A percentile compares a stretch with the other conserved stretches of the same genome.
phyloP scores from a whole-genome alignment of 129 eudicot species.

The Saussurea involucrata region DNA sequence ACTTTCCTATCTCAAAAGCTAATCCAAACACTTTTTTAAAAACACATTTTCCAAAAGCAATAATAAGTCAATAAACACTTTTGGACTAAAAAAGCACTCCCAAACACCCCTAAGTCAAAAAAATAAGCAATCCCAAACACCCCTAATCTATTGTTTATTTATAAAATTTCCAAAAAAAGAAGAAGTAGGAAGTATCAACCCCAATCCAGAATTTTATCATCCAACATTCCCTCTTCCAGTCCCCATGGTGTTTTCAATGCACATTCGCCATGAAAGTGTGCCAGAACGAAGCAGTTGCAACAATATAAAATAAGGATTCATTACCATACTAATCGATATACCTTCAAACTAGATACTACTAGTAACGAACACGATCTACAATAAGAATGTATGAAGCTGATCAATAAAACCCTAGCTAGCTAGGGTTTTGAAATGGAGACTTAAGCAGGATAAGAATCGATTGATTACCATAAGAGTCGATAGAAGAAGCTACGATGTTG shows the following conservation, averaged over 20 bases:
- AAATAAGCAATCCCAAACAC: too few relatives aligned
- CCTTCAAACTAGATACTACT: neutral
- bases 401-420: neutral
- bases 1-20: too few relatives aligned
- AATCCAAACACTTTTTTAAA: too few relatives aligned
- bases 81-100: too few relatives aligned
- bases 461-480: constrained; percentile 25
- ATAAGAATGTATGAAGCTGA: neutral
- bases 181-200: too few relatives aligned
- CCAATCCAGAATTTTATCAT: too few relatives aligned
- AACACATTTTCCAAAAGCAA: too few relatives aligned
- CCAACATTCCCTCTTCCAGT: too few relatives aligned
- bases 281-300: neutral
- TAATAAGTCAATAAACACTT: too few relatives aligned
- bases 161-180: neutral
- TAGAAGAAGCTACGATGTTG: constrained; percentile 31
- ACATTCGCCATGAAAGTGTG: neutral
- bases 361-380: neutral
- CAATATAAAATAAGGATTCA: too few relatives aligned
- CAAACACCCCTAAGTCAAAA: too few relatives aligned
- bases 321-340: neutral
- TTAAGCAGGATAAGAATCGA: neutral
- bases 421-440: neutral
- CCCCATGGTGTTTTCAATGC: too few relatives aligned
- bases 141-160: neutral